Base-by-base conservation (phyloP, 305 asterid species). In the Solanum hybrid region DNA sequence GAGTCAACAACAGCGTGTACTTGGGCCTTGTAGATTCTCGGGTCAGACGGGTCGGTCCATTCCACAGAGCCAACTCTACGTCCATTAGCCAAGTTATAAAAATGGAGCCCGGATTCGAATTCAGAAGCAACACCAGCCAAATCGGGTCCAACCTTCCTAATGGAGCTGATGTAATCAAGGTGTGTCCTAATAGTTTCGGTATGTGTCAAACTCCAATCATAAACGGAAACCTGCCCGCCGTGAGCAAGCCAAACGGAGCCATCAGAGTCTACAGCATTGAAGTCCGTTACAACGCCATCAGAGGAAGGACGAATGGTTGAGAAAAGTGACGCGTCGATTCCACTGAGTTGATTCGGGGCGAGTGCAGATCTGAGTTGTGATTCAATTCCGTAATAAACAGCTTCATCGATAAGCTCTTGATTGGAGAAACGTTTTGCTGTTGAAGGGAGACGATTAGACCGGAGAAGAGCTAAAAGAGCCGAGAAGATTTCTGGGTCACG, bases 401-500 rank as follows among this genome's bases (percentile, higher is more conserved):
- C 98, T 92, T 97, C 99, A 39, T 96, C 98, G 89, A 96, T 89
- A 86, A 97, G 98, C 57, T 97, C 99, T 51, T 94, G 95, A 75
- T 93, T 94, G 86, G 98, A 93, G 94, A 96, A 96, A 89, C 95
- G 93, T 29, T 92, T 93, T 90, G 97, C 95, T 41, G 96, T 91
- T 17, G 95, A 94, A 11, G 98, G 96, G 15, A 96, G 94, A 92
- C 97, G 97, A 87, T 93, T 94, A 87, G 98, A 93, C 6, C 99
- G 97, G 93, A 97, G 99, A 83, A 96, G 98, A 77, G 98, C 94
- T 89, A 97, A 98, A 89, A 97, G 94, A 87, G 91, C 89, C 89
- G 99, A 93, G 94, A 97, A 97, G 24, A 96, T 93, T 24, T 96
- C 99, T 11, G 99, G 99, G 93, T 97, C 99, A 5, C 99, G 98